Percentiles rank a stretch among this genome's conserved stretches.
Evolutionary conservation across 108 stramenopile genomes (phyloP).

Genomic region (Nitzschia palea): DNA sequence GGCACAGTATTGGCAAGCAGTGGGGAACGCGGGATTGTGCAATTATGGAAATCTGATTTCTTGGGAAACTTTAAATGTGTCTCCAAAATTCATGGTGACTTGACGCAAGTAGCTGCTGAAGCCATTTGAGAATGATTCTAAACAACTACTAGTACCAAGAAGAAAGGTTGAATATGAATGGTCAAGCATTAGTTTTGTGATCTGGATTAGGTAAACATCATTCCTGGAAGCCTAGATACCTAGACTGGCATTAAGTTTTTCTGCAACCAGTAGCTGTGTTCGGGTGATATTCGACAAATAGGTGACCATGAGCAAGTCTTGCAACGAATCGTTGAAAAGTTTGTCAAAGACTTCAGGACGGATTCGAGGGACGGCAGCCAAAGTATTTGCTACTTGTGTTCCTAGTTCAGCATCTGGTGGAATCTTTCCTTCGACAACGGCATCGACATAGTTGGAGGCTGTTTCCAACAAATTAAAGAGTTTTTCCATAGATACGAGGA

Average conservation of each 20-base stretch:
- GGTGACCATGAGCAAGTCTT: conserved; percentile 97
- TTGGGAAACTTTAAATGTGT: conserved; percentile 74
- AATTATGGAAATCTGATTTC: conserved; percentile 78
- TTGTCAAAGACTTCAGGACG: conserved; percentile 89
- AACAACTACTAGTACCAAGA: neutral
- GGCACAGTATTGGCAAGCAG: conserved; percentile 87
- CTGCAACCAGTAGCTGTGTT: conserved; percentile 94
- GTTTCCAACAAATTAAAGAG: conserved; percentile 82
- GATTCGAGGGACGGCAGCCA: conserved; percentile 87
- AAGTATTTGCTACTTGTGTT: conserved; percentile 77
- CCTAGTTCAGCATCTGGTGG: conserved; percentile 74
- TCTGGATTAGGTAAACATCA: no score
- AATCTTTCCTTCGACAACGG: conserved; percentile 76
- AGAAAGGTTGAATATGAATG: neutral
- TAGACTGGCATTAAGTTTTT: conserved; percentile 88
- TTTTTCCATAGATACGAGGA: conserved; percentile 74
- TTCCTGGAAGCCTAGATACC: conserved; percentile 54
- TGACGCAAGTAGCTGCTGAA: conserved; percentile 25
- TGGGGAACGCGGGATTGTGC: conserved; percentile 81
- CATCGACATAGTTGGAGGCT: conserved; percentile 81
- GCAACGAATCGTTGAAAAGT: conserved; percentile 88
- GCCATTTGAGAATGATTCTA: neutral
- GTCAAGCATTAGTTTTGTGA: no score
- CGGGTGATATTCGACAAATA: conserved; percentile 92
- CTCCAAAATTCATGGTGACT: conserved; percentile 56